phyloP scores from a whole-genome alignment of 495 filamentous ascomycete genomes.

The Pyronema omphalodes region DNA sequence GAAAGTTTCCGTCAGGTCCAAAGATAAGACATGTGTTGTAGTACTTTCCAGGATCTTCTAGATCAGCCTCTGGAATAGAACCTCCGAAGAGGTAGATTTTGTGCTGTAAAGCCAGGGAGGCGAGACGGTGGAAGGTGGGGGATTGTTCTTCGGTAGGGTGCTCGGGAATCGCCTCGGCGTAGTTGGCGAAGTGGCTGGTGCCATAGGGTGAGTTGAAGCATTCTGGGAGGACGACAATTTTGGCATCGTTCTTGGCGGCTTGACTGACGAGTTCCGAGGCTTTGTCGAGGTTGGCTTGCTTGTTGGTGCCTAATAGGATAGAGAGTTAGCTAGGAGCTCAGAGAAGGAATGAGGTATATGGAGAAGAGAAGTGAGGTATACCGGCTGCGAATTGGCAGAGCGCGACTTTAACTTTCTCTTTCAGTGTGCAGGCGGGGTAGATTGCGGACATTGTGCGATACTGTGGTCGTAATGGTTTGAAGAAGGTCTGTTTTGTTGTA shows the following conservation, averaged over 20 bases:
- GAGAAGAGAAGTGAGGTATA: too few relatives aligned
- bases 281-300: slow-evolving; percentile 61
- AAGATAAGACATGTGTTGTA: slow-evolving; percentile 88
- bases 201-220: slow-evolving; percentile 99
- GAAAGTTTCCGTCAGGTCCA: slow-evolving; percentile 50
- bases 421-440: too few relatives aligned
- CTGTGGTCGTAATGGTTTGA: too few relatives aligned
- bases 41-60: slow-evolving; percentile 44
- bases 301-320: slow-evolving; percentile 45
- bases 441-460: too few relatives aligned
- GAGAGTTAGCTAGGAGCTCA: too few relatives aligned
- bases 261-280: slow-evolving; percentile 69
- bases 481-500: too few relatives aligned
- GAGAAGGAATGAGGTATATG: too few relatives aligned
- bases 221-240: slow-evolving; percentile 56
- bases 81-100: slow-evolving; percentile 70
- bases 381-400: too few relatives aligned
- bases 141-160: slow-evolving; percentile 44
- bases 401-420: too few relatives aligned
- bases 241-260: slow-evolving; percentile 55
- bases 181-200: slow-evolving; percentile 72
- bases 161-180: slow-evolving; percentile 73
- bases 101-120: slow-evolving; percentile 55
- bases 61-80: slow-evolving; percentile 62
- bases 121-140: slow-evolving; percentile 71